phyloP scores from a whole-genome alignment of 148 eudicot species.

The Rheum nobile region DNA sequence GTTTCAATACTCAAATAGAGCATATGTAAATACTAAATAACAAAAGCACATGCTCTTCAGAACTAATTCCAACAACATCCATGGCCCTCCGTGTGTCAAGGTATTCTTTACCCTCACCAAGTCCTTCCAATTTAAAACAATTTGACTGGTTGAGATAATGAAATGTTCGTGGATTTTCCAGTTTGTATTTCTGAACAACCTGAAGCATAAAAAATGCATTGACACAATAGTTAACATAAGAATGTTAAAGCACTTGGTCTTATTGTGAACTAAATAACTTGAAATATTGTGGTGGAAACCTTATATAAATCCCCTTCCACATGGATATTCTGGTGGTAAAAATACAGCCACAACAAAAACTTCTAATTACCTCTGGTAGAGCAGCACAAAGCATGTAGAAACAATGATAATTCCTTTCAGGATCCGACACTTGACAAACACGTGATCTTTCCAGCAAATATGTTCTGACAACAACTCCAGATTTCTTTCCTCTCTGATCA shows the following conservation, averaged over 20 bases:
- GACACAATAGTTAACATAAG: neutral
- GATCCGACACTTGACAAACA: constrained; percentile 96
- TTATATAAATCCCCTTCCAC: neutral
- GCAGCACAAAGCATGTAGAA: constrained; percentile 99
- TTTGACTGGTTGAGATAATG: constrained; percentile 92
- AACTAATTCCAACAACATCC: constrained; percentile 92
- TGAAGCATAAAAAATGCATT: constrained; percentile 21
- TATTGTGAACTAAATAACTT: neutral
- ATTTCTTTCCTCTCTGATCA: constrained; percentile 73
- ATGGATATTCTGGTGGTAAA: neutral
- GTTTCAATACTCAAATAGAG: neutral
- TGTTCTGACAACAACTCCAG: constrained; percentile 96
- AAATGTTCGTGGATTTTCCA: constrained; percentile 78
- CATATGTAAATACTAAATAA: constrained; percentile 2
- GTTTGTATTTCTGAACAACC: constrained; percentile 68
- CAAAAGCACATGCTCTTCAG: constrained; percentile 67
- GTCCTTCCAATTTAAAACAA: constrained; percentile 72
- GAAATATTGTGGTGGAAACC: neutral
- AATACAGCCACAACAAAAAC: neutral
- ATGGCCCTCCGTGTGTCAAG: constrained; percentile 82
- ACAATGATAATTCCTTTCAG: constrained; percentile 98
- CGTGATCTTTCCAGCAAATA: constrained; percentile 96
- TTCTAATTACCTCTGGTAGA: constrained; percentile 64
- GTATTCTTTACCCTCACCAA: constrained; percentile 85
- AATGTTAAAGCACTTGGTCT: neutral